Evolutionary conservation across 805 yeast genomes (phyloP).

Genomic region (Cyberlindnera suaveolens): DNA sequence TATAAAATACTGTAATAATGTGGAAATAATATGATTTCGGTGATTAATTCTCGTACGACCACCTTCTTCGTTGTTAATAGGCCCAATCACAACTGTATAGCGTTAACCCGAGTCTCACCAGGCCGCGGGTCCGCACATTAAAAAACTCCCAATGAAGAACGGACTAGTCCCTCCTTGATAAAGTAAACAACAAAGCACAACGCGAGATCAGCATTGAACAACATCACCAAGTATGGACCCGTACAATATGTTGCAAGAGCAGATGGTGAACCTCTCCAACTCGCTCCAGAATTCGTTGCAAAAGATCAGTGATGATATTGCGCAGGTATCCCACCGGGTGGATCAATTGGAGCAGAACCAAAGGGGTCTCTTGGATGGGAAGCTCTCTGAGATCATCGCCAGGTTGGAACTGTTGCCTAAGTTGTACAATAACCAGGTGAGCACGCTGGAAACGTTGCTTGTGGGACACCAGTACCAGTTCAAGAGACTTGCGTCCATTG

Average conservation of each 20-base stretch:
- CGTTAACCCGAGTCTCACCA: too few species aligned
- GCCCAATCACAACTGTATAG: too few species aligned
- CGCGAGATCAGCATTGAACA: background rate
- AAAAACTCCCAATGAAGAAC: too few species aligned
- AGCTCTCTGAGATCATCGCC: constrained; percentile 9
- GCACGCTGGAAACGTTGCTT: constrained; percentile 12
- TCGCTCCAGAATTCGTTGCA: constrained; percentile 11
- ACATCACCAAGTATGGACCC: constrained; percentile 16
- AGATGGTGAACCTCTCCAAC: constrained; percentile 15
- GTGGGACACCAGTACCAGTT: constrained; percentile 17
- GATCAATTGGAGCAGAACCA: constrained; percentile 18
- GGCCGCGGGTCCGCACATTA: too few species aligned
- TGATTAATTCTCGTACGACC: too few species aligned
- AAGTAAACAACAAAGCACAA: background rate
- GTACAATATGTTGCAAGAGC: constrained; percentile 21
- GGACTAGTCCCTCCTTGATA: background rate
- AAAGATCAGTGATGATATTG: constrained; percentile 17
- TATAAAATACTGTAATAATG: too few species aligned
- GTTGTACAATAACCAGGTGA: constrained; percentile 16
- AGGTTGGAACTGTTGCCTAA: constrained; percentile 15
- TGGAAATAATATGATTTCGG: too few species aligned
- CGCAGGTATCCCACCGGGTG: constrained; percentile 14
- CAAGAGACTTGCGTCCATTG: constrained; percentile 11
- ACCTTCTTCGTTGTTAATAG: too few species aligned
- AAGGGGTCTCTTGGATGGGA: constrained; percentile 5